Percentiles rank a stretch among this genome's conserved stretches.
phyloP scores from a whole-genome alignment of 108 stramenopile species.

The Phaeodactylum tricornutum region DNA sequence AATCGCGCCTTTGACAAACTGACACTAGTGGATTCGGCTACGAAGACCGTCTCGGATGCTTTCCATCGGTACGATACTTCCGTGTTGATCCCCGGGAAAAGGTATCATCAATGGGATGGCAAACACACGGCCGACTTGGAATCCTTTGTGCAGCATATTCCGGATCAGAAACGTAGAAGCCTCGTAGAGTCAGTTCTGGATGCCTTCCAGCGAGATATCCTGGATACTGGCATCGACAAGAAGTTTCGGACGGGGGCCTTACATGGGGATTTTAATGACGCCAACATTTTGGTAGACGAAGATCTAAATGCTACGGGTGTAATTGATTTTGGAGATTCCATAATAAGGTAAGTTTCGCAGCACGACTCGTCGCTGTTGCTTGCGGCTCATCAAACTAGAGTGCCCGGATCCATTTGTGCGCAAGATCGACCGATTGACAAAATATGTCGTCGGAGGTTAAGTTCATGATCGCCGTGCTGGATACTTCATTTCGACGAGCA shows the following conservation, averaged over 20 bases:
- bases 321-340: conserved; percentile 87
- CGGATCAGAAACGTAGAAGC: conserved; percentile 27
- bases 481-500: conserved; percentile 84
- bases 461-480: conserved; percentile 34
- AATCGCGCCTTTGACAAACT: conserved; percentile 36
- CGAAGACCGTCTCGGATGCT: conserved; percentile 13
- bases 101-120: conserved; percentile 80
- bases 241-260: conserved; percentile 35
- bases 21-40: too few relatives aligned
- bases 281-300: conserved; percentile 65
- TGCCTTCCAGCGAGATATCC: conserved; percentile 42
- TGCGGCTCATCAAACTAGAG: conserved; percentile 70
- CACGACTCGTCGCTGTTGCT: not conserved
- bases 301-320: conserved; percentile 54
- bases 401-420: conserved; percentile 37
- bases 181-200: conserved; percentile 57
- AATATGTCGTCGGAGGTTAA: conserved; percentile 77
- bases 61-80: conserved; percentile 5
- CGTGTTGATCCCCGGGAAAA: conserved; percentile 28
- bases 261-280: conserved; percentile 84
- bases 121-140: conserved; percentile 51
- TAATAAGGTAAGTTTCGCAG: conserved; percentile 64
- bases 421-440: conserved; percentile 75
- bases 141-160: conserved; percentile 49
- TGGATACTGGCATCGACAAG: conserved; percentile 37